Conservation (phyloP, 805 yeast genomes). For the Starmerella riodocensis region DNA sequence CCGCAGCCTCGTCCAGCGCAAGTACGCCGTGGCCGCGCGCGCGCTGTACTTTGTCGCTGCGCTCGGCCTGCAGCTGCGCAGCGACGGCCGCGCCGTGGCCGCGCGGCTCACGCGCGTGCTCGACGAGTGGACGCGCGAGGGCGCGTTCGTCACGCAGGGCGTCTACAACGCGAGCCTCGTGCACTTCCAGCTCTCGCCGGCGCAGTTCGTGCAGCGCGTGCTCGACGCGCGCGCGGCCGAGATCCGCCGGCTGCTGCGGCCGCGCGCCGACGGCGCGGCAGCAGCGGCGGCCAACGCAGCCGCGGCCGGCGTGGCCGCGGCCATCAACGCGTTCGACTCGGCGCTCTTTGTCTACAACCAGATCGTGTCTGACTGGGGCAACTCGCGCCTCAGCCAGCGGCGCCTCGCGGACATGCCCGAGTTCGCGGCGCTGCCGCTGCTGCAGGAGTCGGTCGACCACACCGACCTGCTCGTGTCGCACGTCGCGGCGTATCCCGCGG, state of each 20-base stretch:
- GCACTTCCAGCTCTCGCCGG: conserved; percentile 10
- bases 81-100: not conserved
- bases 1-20: conserved; percentile 7
- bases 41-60: conserved; percentile 8
- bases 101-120: conserved; percentile 4
- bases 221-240: conserved; percentile 7
- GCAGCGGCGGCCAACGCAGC: no score
- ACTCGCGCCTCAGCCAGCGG: conserved; percentile 11
- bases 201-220: conserved; percentile 10
- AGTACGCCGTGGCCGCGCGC: conserved; percentile 11
- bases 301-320: conserved; percentile 1
- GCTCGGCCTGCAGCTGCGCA: not conserved
- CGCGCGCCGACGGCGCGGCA: no score
- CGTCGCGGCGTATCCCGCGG: conserved; percentile 11
- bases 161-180: conserved; percentile 20
- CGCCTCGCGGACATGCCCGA: conserved; percentile 13
- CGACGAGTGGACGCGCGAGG: conserved; percentile 4
- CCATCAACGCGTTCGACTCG: conserved; percentile 14
- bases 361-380: conserved; percentile 12
- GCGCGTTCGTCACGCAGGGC: conserved; percentile 13
- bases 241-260: conserved; percentile 5
- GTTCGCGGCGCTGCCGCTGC: conserved; percentile 1
- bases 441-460: not conserved
- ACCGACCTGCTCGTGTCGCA: not conserved
- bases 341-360: conserved; percentile 15